Conservation (phyloP, 345 rosid species). For the Aquilaria sinensis region DNA sequence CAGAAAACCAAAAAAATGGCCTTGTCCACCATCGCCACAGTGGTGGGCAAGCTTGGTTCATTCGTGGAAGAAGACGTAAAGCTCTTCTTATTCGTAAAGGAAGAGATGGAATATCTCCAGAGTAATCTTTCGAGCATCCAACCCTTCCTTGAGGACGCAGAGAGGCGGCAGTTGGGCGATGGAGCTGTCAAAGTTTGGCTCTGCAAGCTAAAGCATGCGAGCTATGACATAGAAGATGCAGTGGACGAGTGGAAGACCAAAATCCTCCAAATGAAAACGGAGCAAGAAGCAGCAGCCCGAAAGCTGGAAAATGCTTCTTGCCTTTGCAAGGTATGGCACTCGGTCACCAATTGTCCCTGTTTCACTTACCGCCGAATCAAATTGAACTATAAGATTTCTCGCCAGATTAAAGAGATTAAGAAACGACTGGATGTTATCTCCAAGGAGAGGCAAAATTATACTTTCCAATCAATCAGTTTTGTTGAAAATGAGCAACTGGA, state of each 20-base stretch:
- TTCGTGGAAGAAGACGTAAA: not conserved
- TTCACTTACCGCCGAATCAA: not conserved
- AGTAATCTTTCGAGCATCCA: conserved; percentile 10
- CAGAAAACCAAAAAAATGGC: too few species aligned
- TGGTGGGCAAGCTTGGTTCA: too few species aligned
- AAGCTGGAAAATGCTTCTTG: not conserved
- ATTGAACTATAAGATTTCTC: not conserved
- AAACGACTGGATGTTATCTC: not conserved
- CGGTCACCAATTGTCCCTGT: not conserved
- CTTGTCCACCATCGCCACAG: too few species aligned
- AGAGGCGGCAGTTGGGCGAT: conserved; percentile 18
- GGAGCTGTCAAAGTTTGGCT: conserved; percentile 11
- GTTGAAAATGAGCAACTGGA: not conserved
- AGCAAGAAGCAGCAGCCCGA: not conserved
- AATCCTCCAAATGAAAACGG: not conserved
- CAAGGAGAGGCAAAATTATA: not conserved
- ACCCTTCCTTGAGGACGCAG: conserved; percentile 21
- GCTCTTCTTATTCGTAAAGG: conserved; percentile 5
- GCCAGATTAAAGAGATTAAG: not conserved
- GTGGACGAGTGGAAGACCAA: conserved; percentile 21
- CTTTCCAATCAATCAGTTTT: not conserved
- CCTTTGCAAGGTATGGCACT: not conserved
- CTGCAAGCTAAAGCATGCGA: conserved; percentile 12
- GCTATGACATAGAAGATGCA: conserved; percentile 20
- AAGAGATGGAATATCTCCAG: conserved; percentile 13